A percentile compares a stretch with the other conserved stretches of the same genome.
Evolutionary conservation across 2,329 filamentous ascomycete species (phyloP).

Genomic region (Fusarium sacchari): DNA sequence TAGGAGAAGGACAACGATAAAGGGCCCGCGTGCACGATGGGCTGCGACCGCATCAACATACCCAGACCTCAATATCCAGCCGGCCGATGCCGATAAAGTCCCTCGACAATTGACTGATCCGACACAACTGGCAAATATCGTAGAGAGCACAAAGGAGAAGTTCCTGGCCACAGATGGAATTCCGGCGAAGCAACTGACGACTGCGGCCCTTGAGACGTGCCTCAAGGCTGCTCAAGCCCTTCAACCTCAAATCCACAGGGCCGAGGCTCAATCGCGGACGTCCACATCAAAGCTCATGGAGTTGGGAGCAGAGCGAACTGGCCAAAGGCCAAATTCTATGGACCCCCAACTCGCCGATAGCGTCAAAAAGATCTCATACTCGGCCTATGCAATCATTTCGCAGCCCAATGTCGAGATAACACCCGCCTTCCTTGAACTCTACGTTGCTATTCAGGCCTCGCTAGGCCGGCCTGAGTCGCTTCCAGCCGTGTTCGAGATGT

Average conservation of each 20-base stretch:
- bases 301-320: constrained; percentile 51
- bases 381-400: constrained; percentile 75
- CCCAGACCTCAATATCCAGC: constrained; percentile 26
- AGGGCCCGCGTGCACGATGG: constrained; percentile 40
- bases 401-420: constrained; percentile 85
- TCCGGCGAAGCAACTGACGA: constrained; percentile 56
- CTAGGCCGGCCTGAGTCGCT: constrained; percentile 80
- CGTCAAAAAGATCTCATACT: constrained; percentile 63
- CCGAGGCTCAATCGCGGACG: constrained; percentile 53
- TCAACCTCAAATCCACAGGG: constrained; percentile 53
- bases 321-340: constrained; percentile 43
- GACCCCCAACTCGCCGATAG: constrained; percentile 55
- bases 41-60: constrained; percentile 38
- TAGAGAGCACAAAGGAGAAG: constrained; percentile 55
- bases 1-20: constrained; percentile 16
- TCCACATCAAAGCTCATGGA: constrained; percentile 66
- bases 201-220: constrained; percentile 57
- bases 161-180: constrained; percentile 58
- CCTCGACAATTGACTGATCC: constrained; percentile 50
- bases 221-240: constrained; percentile 57
- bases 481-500: constrained; percentile 82
- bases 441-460: constrained; percentile 79
- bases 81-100: constrained; percentile 24
- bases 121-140: constrained; percentile 53
- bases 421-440: constrained; percentile 74